Evolutionary conservation across 2,329 filamentous ascomycete species (phyloP).

Genomic region (Aphanocladium album): DNA sequence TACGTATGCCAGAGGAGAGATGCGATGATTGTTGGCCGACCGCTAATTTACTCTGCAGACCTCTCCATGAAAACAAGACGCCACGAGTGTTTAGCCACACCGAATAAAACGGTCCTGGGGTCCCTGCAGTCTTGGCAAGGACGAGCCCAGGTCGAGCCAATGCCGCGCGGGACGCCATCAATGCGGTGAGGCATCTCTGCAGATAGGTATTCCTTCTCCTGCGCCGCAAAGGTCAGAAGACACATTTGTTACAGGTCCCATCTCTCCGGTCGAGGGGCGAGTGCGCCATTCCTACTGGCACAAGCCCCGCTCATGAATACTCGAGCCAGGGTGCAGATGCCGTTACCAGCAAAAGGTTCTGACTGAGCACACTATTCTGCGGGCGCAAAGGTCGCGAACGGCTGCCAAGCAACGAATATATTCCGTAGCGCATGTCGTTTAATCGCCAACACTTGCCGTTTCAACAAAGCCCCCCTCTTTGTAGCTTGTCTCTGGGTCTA

Average conservation of each 20-base stretch:
- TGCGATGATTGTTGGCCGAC: no score
- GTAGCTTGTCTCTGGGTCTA: not conserved
- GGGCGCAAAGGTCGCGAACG: not conserved
- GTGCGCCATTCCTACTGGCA: not conserved
- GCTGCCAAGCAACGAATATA: not conserved
- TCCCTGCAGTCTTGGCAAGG: not conserved
- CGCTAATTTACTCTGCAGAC: no score
- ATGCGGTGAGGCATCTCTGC: not conserved
- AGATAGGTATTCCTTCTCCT: not conserved
- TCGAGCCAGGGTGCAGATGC: not conserved
- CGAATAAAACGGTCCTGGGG: not conserved
- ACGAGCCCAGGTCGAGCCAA: not conserved
- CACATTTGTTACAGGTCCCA: not conserved
- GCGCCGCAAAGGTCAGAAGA: not conserved
- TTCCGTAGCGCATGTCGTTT: not conserved
- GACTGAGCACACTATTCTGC: not conserved
- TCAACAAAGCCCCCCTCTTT: not conserved
- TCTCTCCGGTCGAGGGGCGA: no score
- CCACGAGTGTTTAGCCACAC: not conserved
- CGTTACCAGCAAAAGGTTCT: not conserved
- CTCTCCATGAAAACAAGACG: no score
- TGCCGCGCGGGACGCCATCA: constrained; percentile 9
- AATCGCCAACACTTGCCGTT: not conserved
- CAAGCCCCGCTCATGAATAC: not conserved
- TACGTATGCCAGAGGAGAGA: no score